A percentile compares a stretch with the other conserved stretches of the same genome.
Conservation (phyloP, 2,329 filamentous ascomycete genomes). For the Penicillium sp. region DNA sequence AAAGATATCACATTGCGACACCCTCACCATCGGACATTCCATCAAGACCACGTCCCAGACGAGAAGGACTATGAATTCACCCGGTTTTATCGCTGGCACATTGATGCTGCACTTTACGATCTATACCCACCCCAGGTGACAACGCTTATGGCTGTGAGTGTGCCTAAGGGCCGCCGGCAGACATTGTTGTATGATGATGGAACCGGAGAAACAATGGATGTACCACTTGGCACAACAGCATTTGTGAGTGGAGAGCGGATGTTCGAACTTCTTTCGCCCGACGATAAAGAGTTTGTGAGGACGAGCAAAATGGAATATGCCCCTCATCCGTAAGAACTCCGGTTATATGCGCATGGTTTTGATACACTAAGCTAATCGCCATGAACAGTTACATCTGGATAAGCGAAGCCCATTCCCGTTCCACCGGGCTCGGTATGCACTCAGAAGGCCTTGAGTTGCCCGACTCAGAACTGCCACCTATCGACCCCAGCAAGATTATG, state of each 20-base stretch:
- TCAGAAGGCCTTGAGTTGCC: conserved; percentile 65
- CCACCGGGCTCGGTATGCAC: conserved; percentile 69
- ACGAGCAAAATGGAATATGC: conserved; percentile 71
- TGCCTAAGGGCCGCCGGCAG: conserved; percentile 65
- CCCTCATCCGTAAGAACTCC: conserved; percentile 59
- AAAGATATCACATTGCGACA: conserved; percentile 66
- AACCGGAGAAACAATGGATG: conserved; percentile 61
- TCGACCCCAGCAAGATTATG: conserved; percentile 67
- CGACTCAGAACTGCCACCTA: conserved; percentile 58
- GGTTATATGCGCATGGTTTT: not conserved
- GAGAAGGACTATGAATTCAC: conserved; percentile 59
- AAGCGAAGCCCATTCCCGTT: conserved; percentile 63
- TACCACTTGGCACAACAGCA: conserved; percentile 72
- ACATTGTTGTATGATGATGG: conserved; percentile 72
- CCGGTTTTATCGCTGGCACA: conserved; percentile 74
- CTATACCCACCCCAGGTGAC: conserved; percentile 73
- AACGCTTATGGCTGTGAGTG: conserved; percentile 68
- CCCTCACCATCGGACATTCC: conserved; percentile 75
- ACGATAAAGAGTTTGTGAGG: conserved; percentile 66
- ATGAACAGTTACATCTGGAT: conserved; percentile 66
- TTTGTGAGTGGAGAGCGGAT: conserved; percentile 71
- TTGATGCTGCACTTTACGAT: conserved; percentile 73
- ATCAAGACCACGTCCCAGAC: conserved; percentile 62
- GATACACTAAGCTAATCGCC: not conserved
- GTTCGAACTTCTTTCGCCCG: conserved; percentile 64